Conservation (phyloP, 306 rosid species). For the Malus orientalis region DNA sequence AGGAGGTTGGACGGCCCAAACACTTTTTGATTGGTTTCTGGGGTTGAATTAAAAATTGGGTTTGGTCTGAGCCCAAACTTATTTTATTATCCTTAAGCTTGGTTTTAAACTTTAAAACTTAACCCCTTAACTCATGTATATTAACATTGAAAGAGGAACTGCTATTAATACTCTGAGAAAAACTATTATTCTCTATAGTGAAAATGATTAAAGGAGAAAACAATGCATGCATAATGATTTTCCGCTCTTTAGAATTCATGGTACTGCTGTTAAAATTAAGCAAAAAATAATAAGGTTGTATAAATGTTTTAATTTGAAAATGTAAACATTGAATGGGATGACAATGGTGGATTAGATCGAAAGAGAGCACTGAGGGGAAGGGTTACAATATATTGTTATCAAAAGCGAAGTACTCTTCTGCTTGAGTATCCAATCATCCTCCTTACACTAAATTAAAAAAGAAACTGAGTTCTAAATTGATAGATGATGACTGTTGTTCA, state of each 20-base stretch:
- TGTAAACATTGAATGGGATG: not conserved
- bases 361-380: not conserved
- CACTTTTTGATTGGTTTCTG: not conserved
- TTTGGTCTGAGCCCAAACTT: slow-evolving; percentile 22
- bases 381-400: not conserved
- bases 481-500: not conserved
- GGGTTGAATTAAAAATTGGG: not conserved
- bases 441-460: not conserved
- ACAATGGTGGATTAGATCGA: not conserved
- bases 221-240: too few species aligned
- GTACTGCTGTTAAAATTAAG: too few species aligned
- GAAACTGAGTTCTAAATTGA: not conserved
- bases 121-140: not conserved
- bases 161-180: too few species aligned
- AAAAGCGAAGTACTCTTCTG: not conserved
- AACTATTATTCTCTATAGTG: too few species aligned
- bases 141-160: not conserved
- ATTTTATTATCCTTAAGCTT: not conserved
- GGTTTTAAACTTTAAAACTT: not conserved
- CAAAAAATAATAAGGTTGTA: not conserved
- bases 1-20: slow-evolving; percentile 13
- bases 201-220: too few species aligned
- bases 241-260: not conserved
- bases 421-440: slow-evolving; percentile 2
- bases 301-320: not conserved